These are phyloP conservation scores for Thyridium curvatum DNA, from an alignment of 2,329 filamentous ascomycete genomes.

Conservation along the genomic window DNA sequence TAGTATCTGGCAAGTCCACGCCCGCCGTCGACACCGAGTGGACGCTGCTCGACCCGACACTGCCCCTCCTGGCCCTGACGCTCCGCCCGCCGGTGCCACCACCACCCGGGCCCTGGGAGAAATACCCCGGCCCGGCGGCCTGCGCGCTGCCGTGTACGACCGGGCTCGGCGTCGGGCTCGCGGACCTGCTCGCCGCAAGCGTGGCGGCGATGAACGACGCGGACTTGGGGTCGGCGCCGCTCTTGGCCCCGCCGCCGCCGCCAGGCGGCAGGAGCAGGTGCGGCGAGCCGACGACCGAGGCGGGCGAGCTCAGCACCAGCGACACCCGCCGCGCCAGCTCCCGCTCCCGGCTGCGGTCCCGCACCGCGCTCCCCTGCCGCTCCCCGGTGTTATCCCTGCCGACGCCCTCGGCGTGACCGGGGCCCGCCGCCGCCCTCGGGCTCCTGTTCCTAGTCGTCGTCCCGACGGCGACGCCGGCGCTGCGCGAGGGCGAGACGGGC, in stretches of 20 bases:
- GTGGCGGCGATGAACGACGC: constrained; percentile 57
- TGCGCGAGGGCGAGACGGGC: constrained; percentile 10
- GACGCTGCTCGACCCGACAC: neutral
- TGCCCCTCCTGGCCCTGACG: constrained; percentile 18
- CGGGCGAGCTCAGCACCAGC: constrained; percentile 12
- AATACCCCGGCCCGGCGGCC: constrained; percentile 12
- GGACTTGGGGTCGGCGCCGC: constrained; percentile 30
- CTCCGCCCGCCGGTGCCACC: constrained; percentile 12
- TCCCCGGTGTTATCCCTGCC: no score
- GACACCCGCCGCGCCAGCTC: constrained; percentile 15
- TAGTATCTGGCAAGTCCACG: constrained; percentile 42
- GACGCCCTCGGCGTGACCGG: no score
- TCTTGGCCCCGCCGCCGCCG: constrained; percentile 8
- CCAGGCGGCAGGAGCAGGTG: constrained; percentile 7
- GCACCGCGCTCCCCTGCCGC: constrained; percentile 5
- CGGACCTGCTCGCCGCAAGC: constrained; percentile 55
- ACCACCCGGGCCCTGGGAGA: no score
- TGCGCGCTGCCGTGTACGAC: no score
- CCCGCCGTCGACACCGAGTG: constrained; percentile 17
- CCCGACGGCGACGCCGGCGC: neutral
- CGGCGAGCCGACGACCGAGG: neutral
- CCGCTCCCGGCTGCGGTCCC: constrained; percentile 3
- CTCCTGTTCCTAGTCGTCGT: no score
- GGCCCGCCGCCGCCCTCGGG: no score
- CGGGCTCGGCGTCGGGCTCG: constrained; percentile 41